Conservation (phyloP, 1,284 basidiomycete species). For the Athelia sp. region DNA sequence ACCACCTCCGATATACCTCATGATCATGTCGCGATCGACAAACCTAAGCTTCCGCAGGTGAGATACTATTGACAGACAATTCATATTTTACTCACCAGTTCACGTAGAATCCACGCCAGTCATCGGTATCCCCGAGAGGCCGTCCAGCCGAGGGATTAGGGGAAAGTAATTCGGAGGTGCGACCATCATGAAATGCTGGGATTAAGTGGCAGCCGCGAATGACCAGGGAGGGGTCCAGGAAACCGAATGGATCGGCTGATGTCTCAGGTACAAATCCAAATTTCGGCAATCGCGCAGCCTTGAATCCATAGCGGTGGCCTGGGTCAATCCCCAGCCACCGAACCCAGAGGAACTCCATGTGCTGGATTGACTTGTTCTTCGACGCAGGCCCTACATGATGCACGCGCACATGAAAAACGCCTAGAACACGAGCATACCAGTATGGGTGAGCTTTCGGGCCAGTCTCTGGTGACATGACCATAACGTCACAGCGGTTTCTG, state of each 20-base stretch:
- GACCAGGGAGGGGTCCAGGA: conserved; percentile 10
- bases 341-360: conserved; percentile 9
- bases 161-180: conserved; percentile 1
- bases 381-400: conserved; percentile 2
- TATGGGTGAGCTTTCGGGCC: conserved; percentile 17
- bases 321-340: conserved; percentile 9
- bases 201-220: conserved; percentile 11
- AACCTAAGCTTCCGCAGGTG: conserved; percentile 3
- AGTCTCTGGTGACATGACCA: conserved; percentile 10
- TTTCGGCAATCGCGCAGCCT: conserved; percentile 6
- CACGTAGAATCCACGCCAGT: conserved; percentile 12
- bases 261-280: conserved; percentile 9
- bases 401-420: conserved; percentile 28
- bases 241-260: conserved; percentile 5
- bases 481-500: conserved; percentile 7
- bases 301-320: conserved; percentile 5
- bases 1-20: conserved; percentile 8
- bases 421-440: conserved; percentile 30
- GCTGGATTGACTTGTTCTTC: not conserved
- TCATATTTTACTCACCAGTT: conserved; percentile 11
- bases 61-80: not conserved
- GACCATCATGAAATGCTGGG: conserved; percentile 18
- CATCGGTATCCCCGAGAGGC: not conserved
- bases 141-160: conserved; percentile 1
- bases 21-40: conserved; percentile 9